phyloP scores from a whole-genome alignment of 441 rosid species.

The Adansonia rubrostipa region DNA sequence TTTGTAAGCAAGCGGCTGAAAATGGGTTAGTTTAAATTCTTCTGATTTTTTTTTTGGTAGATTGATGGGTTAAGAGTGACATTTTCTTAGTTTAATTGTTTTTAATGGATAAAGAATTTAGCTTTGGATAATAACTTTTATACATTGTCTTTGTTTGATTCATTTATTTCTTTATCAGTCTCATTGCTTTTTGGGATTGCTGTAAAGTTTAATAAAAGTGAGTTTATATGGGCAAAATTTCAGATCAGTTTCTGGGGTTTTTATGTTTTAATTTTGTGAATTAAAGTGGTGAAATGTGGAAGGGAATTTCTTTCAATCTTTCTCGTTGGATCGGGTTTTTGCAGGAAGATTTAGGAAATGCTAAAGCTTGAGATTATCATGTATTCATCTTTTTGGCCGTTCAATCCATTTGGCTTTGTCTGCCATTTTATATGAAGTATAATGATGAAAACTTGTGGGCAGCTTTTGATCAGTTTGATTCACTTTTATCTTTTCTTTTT shows the following conservation, averaged over 20 bases:
- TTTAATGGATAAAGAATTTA: slow-evolving; percentile 16
- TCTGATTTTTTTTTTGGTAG: neutral
- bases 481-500: neutral
- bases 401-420: neutral
- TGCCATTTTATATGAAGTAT: neutral
- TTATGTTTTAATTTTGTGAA: slow-evolving; percentile 5
- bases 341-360: slow-evolving; percentile 12
- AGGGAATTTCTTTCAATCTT: slow-evolving; percentile 14
- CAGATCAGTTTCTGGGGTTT: slow-evolving; percentile 22
- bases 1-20: slow-evolving; percentile 2
- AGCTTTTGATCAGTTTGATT: slow-evolving; percentile 7
- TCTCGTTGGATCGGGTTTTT: slow-evolving; percentile 1
- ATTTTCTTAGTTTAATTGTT: neutral
- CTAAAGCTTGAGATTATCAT: neutral
- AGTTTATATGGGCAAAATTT: neutral
- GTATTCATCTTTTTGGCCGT: neutral
- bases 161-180: slow-evolving; percentile 7
- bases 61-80: neutral
- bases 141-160: slow-evolving; percentile 15
- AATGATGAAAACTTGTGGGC: slow-evolving; percentile 16
- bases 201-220: neutral
- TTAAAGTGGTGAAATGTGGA: slow-evolving; percentile 17
- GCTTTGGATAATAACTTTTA: slow-evolving; percentile 17
- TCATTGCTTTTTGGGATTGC: neutral
- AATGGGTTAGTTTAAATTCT: slow-evolving; percentile 3